These are phyloP conservation scores for Ganoderma leucocontextum DNA, from an alignment of 1,284 basidiomycete genomes.

Conservation along the genomic window DNA sequence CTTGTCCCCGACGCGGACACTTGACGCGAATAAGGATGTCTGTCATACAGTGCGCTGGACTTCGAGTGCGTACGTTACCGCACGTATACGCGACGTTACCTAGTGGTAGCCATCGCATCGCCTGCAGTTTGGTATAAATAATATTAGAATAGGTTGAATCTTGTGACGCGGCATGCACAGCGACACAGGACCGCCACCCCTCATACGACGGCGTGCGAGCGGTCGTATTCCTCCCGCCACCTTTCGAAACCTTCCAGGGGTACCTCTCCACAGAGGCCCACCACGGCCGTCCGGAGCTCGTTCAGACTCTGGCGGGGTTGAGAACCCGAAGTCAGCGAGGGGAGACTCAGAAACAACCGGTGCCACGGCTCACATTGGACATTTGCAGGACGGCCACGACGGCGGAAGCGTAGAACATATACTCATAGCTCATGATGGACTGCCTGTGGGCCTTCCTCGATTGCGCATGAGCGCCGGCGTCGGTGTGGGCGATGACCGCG, in stretches of 20 bases:
- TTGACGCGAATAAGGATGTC: too few relatives aligned
- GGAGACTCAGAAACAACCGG: not conserved
- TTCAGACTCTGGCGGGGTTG: slow-evolving; percentile 47
- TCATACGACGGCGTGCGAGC: slow-evolving; percentile 30
- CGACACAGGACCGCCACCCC: not conserved
- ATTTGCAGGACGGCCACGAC: slow-evolving; percentile 55
- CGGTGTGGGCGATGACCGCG: slow-evolving; percentile 20
- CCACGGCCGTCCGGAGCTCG: slow-evolving; percentile 51
- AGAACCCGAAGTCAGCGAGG: slow-evolving; percentile 8
- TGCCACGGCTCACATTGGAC: slow-evolving; percentile 45
- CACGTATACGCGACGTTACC: too few relatives aligned
- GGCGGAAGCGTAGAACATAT: slow-evolving; percentile 55
- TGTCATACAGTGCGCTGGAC: too few relatives aligned
- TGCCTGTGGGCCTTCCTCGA: slow-evolving; percentile 40
- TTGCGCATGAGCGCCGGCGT: slow-evolving; percentile 20
- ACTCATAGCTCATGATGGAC: slow-evolving; percentile 46
- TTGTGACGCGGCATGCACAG: not conserved
- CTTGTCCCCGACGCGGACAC: not conserved
- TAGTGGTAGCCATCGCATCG: not conserved
- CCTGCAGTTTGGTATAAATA: not conserved
- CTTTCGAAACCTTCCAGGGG: slow-evolving; percentile 52
- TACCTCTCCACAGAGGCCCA: slow-evolving; percentile 55
- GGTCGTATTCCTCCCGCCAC: slow-evolving; percentile 47
- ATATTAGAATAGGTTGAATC: not conserved
- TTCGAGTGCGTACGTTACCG: too few relatives aligned